Conservation (phyloP, 441 rosid species). For the Gossypium schwendimanii region DNA sequence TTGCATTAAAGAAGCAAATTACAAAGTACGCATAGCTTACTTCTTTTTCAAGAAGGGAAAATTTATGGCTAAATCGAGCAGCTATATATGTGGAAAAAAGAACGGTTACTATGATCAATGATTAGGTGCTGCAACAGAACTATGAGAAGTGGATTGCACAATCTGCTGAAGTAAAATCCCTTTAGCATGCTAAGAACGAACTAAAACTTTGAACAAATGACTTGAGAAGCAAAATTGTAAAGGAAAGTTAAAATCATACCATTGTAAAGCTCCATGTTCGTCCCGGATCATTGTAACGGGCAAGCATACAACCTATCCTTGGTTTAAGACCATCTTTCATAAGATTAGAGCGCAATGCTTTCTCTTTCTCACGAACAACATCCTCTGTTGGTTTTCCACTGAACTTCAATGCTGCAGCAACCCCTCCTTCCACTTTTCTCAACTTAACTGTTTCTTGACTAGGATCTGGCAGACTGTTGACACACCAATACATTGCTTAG, state of each 20-base stretch:
- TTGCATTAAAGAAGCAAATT: too few relatives aligned
- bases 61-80: neutral
- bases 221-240: neutral
- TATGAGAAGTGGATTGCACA: neutral
- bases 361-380: constrained; percentile 46
- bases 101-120: neutral
- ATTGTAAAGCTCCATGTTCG: constrained; percentile 60
- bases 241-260: constrained; percentile 34
- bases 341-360: constrained; percentile 41
- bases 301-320: constrained; percentile 58
- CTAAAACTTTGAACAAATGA: neutral
- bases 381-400: constrained; percentile 80
- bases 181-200: neutral
- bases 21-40: neutral
- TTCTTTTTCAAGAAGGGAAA: neutral
- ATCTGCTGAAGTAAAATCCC: neutral
- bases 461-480: constrained; percentile 64
- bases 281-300: constrained; percentile 88
- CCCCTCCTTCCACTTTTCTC: constrained; percentile 62
- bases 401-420: constrained; percentile 65
- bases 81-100: neutral
- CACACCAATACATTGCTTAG: neutral
- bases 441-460: constrained; percentile 46
- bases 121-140: neutral
- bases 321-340: constrained; percentile 60